phyloP scores from a whole-genome alignment of 1,284 basidiomycete species.

The Trametes pubescens region DNA sequence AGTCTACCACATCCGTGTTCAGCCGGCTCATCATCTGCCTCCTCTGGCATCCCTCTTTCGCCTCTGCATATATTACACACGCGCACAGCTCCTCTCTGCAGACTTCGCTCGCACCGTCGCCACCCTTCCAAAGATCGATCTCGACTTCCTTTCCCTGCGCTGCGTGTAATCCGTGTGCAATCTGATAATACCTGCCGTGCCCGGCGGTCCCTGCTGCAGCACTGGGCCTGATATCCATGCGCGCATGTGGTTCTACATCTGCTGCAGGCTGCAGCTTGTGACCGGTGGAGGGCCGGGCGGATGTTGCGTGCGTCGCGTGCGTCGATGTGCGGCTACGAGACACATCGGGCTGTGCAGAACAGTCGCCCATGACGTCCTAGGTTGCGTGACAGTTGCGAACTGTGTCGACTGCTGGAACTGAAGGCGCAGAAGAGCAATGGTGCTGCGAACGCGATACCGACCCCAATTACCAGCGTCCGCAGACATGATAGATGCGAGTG shows the following conservation, averaged over 20 bases:
- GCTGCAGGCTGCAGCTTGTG: slow-evolving; percentile 7
- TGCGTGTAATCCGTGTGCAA: slow-evolving; percentile 18
- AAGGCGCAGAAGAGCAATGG: background rate
- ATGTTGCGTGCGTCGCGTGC: slow-evolving; percentile 3
- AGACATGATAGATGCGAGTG: background rate
- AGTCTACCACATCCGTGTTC: background rate
- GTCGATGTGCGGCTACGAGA: slow-evolving; percentile 11
- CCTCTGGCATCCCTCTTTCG: background rate
- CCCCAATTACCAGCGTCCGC: background rate
- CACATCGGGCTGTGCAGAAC: slow-evolving; percentile 1
- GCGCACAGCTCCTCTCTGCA: background rate
- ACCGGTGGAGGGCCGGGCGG: background rate
- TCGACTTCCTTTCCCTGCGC: slow-evolving; percentile 1
- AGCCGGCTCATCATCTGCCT: slow-evolving; percentile 22
- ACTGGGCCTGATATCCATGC: background rate
- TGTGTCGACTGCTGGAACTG: background rate
- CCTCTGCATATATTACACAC: background rate
- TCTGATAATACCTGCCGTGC: slow-evolving; percentile 14
- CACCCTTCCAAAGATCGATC: slow-evolving; percentile 13
- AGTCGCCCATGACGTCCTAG: slow-evolving; percentile 7
- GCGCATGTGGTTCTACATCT: background rate
- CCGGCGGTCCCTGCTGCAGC: background rate
- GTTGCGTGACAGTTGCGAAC: background rate
- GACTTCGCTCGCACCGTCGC: background rate
- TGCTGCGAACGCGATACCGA: background rate